Conservation (phyloP, 2,329 filamentous ascomycete species). For the Sphaerulina vaccinii region DNA sequence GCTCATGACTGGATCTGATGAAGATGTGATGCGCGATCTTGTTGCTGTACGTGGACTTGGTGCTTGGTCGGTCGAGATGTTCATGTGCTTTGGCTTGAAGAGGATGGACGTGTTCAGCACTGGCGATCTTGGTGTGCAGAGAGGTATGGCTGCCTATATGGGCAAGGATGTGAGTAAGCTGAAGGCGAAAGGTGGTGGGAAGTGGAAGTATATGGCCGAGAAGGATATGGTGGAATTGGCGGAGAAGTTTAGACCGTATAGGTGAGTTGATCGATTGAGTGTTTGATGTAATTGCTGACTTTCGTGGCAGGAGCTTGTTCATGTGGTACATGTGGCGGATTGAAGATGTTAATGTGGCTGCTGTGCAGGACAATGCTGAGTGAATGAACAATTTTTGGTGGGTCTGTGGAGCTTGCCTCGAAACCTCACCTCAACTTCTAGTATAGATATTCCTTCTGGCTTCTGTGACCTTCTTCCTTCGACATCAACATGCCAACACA, state of each 20-base stretch:
- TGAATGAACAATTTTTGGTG: background rate
- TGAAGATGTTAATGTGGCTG: conserved; percentile 25
- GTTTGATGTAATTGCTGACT: conserved; percentile 17
- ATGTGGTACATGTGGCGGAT: conserved; percentile 96
- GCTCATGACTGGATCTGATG: conserved; percentile 76
- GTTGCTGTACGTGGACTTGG: conserved; percentile 85
- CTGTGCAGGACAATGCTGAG: conserved; percentile 26
- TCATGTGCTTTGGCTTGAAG: conserved; percentile 93
- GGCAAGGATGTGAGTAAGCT: conserved; percentile 81
- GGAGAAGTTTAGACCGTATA: conserved; percentile 78
- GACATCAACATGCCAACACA: too few relatives aligned
- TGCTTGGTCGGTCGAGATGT: conserved; percentile 95
- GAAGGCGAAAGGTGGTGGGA: conserved; percentile 74
- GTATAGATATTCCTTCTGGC: too few relatives aligned
- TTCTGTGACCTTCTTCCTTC: too few relatives aligned
- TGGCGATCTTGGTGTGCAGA: conserved; percentile 89
- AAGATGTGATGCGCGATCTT: conserved; percentile 77
- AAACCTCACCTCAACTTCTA: too few relatives aligned
- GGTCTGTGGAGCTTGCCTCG: background rate
- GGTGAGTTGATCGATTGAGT: conserved; percentile 46
- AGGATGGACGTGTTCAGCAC: conserved; percentile 89
- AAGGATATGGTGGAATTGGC: conserved; percentile 84
- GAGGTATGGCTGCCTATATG: conserved; percentile 85
- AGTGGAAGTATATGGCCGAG: conserved; percentile 98
- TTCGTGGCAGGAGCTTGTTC: conserved; percentile 68